Evolutionary conservation across 306 rosid species (phyloP).

Genomic region (Vicia sativa): DNA sequence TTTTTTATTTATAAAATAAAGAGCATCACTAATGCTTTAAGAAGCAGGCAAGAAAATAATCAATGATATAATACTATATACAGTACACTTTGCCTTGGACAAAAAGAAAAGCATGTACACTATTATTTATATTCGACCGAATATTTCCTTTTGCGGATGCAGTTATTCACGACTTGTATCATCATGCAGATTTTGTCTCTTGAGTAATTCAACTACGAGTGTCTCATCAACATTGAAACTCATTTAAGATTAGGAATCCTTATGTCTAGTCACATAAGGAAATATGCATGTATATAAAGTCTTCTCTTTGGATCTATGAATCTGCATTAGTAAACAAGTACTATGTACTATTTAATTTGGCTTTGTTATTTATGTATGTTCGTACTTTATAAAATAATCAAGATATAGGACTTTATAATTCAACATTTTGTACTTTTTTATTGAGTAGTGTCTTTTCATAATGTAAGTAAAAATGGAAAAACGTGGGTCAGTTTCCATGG

Average conservation of each 20-base stretch:
- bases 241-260: conserved; percentile 20
- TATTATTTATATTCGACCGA: neutral
- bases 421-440: conserved; percentile 30
- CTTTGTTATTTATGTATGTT: neutral
- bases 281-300: conserved; percentile 17
- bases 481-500: conserved; percentile 36
- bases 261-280: conserved; percentile 15
- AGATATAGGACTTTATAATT: conserved; percentile 35
- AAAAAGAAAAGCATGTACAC: neutral
- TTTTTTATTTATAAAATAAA: too few species aligned
- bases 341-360: conserved; percentile 6
- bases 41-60: too few species aligned
- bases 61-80: neutral
- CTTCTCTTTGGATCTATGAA: conserved; percentile 15
- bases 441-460: conserved; percentile 15
- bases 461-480: conserved; percentile 29
- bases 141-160: conserved; percentile 42
- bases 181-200: conserved; percentile 41
- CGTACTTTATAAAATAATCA: conserved; percentile 38
- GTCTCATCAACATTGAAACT: conserved; percentile 37
- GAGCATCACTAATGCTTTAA: too few species aligned
- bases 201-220: conserved; percentile 44
- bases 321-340: neutral
- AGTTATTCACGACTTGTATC: conserved; percentile 34
- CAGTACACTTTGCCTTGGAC: neutral